Base-by-base conservation (phyloP, 768 basidiomycete species). In the Suillus discolor region DNA sequence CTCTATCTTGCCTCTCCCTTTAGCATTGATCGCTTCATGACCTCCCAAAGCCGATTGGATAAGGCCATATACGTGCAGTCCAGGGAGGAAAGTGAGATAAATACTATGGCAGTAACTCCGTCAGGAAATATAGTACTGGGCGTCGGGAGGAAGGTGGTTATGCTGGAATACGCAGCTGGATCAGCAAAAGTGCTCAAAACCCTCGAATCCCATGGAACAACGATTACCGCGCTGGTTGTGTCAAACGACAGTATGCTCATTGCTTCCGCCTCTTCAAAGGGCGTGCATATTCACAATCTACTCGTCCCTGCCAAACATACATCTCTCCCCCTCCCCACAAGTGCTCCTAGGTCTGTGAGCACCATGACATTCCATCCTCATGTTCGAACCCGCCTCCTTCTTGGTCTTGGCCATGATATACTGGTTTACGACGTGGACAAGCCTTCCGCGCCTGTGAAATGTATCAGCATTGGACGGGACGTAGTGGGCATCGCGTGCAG, bases 361-460 rank as follows among this genome's bases (percentile, higher is more conserved):
- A 79, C 84, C 16, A 87, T 88, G 64, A 73, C 78, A 34, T 92
- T 92, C 68, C 89, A 91, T 70, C 81, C 83, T 13, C 88, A 91
- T 72, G 77, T 81, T 2, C 85, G 85, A n/a, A 86, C 86, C 8
- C 80, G 83, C 53, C 79, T 93, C 23, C 76, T 93, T 4, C 76
- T 93, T 4, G 83, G 82, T 3, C 71, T 81, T 20, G 85, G 84
- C 0, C 79, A 79, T 53, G 83, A 86, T 51, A 67, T 93, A 4
- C 68, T 85, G 23, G 79, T 91, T 23, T 93, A 87, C 65, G 91
- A 92, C 68, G 84, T 83, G 2, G 84, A 82, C 36, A 83, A 85
- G 15, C 84, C 88, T 11, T 84, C 86, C 25, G 78, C 78, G 6
- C 88, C 90, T 12, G 60, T 80, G 34, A 91, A 88, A 73, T 77